phyloP scores from a whole-genome alignment of 441 rosid genomes.

The Eruca vesicaria region DNA sequence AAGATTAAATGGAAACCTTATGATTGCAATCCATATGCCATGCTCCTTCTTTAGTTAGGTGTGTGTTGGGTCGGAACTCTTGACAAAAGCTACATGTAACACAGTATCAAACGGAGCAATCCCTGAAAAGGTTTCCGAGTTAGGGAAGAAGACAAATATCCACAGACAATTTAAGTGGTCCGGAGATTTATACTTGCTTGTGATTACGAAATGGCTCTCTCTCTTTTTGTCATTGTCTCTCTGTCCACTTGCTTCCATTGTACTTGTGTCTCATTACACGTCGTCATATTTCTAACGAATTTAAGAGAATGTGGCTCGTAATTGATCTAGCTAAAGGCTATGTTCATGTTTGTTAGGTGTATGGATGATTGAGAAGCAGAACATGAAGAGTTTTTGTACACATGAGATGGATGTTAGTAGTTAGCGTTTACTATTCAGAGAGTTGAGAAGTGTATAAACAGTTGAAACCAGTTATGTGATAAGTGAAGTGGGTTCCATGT shows the following conservation, averaged over 20 bases:
- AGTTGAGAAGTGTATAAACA: constrained; percentile 27
- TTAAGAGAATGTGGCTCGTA: constrained; percentile 4
- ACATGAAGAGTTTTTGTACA: constrained; percentile 4
- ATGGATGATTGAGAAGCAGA: constrained; percentile 25
- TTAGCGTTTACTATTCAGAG: constrained; percentile 27
- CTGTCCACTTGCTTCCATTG: constrained; percentile 20
- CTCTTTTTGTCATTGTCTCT: constrained; percentile 27
- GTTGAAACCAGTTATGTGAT: constrained; percentile 29
- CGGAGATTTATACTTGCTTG: constrained; percentile 17
- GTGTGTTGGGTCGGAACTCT: constrained; percentile 17
- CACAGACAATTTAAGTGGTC: constrained; percentile 26
- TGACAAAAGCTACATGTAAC: constrained; percentile 20
- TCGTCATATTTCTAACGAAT: background rate
- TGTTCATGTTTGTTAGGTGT: constrained; percentile 7
- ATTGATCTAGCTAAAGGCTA: constrained; percentile 6
- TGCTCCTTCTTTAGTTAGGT: constrained; percentile 24
- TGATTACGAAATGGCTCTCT: background rate
- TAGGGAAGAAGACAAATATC: constrained; percentile 28
- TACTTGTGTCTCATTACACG: constrained; percentile 23
- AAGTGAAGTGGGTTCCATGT: constrained; percentile 36
- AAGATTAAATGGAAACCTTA: constrained; percentile 1
- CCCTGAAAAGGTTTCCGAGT: background rate
- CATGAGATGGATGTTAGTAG: constrained; percentile 24
- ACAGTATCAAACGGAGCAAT: constrained; percentile 4
- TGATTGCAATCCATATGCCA: constrained; percentile 22